Conservation (phyloP, 768 basidiomycete species). For the Termitomyces sp. region DNA sequence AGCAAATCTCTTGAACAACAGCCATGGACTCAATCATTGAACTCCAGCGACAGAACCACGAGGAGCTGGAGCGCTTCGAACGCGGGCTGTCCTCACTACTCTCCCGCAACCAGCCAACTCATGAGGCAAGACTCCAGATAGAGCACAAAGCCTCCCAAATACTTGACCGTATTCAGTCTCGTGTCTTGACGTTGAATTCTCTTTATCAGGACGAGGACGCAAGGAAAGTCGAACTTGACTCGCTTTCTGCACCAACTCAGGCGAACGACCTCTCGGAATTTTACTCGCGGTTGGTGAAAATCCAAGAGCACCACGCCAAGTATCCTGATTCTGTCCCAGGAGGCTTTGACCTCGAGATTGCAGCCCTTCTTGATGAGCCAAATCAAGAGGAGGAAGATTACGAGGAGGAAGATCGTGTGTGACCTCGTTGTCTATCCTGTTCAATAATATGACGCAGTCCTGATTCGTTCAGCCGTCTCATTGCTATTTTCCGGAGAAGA, state of each 20-base stretch:
- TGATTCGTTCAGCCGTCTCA: conserved; percentile 51
- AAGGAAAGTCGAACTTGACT: conserved; percentile 60
- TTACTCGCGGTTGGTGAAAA: conserved; percentile 91
- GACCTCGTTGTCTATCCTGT: neutral
- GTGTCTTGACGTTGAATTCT: conserved; percentile 57
- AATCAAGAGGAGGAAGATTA: conserved; percentile 71
- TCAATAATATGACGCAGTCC: neutral
- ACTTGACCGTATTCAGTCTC: conserved; percentile 75
- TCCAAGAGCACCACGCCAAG: conserved; percentile 94
- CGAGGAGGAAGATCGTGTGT: conserved; percentile 86
- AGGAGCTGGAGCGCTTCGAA: conserved; percentile 92
- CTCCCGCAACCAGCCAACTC: conserved; percentile 55
- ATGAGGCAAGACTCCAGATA: conserved; percentile 62
- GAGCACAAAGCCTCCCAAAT: conserved; percentile 90
- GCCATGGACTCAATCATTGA: conserved; percentile 92
- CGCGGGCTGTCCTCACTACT: conserved; percentile 80
- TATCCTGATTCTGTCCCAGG: conserved; percentile 87
- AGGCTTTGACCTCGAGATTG: conserved; percentile 80
- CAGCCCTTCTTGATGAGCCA: conserved; percentile 72
- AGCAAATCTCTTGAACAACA: conserved; percentile 11
- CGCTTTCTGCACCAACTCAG: conserved; percentile 51
- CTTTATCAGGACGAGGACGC: conserved; percentile 76
- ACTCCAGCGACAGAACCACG: conserved; percentile 91
- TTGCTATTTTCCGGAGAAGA: conserved; percentile 96
- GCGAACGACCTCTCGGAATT: conserved; percentile 86